A percentile compares a stretch with the other conserved stretches of the same genome.
phyloP scores from a whole-genome alignment of 1,284 basidiomycete genomes.

The Rhodotorula sp. region DNA sequence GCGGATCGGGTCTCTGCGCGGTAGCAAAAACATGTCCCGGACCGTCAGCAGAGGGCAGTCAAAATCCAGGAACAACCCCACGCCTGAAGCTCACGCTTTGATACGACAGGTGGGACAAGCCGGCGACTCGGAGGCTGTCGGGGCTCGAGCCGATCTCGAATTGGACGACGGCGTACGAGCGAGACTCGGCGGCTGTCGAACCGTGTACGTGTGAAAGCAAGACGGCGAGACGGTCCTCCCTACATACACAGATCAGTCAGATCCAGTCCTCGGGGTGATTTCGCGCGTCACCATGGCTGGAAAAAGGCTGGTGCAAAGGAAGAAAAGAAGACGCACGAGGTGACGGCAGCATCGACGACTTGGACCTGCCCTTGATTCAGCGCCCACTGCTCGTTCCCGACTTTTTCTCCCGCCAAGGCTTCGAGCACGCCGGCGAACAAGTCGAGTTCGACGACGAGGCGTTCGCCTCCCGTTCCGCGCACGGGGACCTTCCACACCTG shows the following conservation, averaged over 20 bases:
- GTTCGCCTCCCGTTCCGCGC: conserved; percentile 24
- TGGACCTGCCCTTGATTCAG: conserved; percentile 32
- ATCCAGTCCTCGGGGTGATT: no score
- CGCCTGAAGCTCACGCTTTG: conserved; percentile 42
- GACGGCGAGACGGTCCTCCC: conserved; percentile 27
- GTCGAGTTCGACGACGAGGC: conserved; percentile 39
- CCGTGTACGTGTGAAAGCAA: conserved; percentile 30
- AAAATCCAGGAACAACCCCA: conserved; percentile 6
- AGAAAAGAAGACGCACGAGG: background rate
- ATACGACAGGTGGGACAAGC: conserved; percentile 46
- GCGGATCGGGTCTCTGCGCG: conserved; percentile 48
- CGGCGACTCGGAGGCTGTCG: conserved; percentile 27
- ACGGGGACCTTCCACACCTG: conserved; percentile 39
- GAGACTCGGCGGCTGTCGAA: conserved; percentile 13
- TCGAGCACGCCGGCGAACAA: conserved; percentile 34
- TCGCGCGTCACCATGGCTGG: no score
- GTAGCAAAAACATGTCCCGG: background rate
- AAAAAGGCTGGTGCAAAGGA: background rate
- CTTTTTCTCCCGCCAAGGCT: conserved; percentile 32
- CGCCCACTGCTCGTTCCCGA: conserved; percentile 39
- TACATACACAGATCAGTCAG: background rate
- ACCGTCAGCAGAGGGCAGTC: background rate
- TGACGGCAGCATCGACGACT: conserved; percentile 36
- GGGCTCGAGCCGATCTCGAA: conserved; percentile 26
- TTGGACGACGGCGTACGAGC: conserved; percentile 37